Evolutionary conservation across 495 filamentous ascomycete genomes (phyloP), one percentile per base, ranked within the genome.

Genomic region (Podospora comata): DNA sequence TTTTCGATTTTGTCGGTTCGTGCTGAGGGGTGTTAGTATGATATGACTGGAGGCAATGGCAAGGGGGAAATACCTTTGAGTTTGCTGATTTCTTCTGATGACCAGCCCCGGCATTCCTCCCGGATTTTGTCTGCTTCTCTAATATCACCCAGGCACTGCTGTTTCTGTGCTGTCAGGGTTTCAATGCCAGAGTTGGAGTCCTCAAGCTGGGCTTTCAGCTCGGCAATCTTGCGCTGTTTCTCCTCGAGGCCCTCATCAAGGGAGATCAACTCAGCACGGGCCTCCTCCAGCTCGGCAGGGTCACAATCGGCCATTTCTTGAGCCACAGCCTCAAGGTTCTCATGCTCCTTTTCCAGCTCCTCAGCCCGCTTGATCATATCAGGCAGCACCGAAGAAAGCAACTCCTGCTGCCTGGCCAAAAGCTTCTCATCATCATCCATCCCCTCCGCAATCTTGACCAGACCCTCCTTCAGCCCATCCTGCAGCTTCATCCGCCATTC

Each of bases 401-500:
- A 76, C 32, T 82, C 78, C 76, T 94, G 87, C 67, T 91, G 88
- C 75, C 89, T 83, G 26, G 81, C 74, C 7, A 99, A 76, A n/a
- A 87, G 61, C 56, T 84, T 79, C 67, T 92, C 89, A 68, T 99
- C 95, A 13, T 81, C 79, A 54, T 87, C 84, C 89, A 98, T 90
- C 48, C 90, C 91, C 57, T 91, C 86, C 0, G 84, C 81, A 56
- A 92, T 93, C 53, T 87, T 88, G 44, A 90, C 74, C 1, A 99
- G 85, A 2, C 90, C 92, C 68, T 92, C 88, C 73, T 89, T 91
- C 20, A 98, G 83, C 5, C 91, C 92, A 26, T 91, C 89, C 15
- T 97, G 88, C 28, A 97, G 86, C 71, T 92, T 92, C 87, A 91
- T 93, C 39, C 96, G 91, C 96, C 96, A 99, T 74, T 93, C 90